These are phyloP conservation scores for Solanum chacoense DNA, from an alignment of 305 asterid species.

Conservation along the genomic window DNA sequence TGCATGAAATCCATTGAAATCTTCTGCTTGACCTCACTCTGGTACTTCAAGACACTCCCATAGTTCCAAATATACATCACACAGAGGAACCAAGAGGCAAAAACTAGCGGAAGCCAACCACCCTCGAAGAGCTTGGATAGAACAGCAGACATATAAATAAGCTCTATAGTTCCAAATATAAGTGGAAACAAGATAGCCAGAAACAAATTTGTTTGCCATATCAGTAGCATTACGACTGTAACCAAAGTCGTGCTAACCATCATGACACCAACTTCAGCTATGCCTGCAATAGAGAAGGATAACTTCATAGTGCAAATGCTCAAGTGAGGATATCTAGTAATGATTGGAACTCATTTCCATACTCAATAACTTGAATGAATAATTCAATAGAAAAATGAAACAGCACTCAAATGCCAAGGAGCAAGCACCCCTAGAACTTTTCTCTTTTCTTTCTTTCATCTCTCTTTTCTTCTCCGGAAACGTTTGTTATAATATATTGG, in stretches of 20 bases:
- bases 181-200: constrained; percentile 62
- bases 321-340: not conserved
- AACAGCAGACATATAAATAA: constrained; percentile 69
- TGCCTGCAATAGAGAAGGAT: constrained; percentile 37
- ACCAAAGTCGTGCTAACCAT: constrained; percentile 79
- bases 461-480: not conserved
- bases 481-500: not conserved
- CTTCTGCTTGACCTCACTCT: constrained; percentile 68
- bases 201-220: constrained; percentile 74
- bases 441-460: not conserved
- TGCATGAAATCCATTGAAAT: constrained; percentile 73
- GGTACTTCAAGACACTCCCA: constrained; percentile 82
- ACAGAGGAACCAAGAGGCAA: constrained; percentile 71
- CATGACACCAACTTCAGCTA: constrained; percentile 98
- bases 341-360: not conserved
- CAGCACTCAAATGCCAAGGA: not conserved
- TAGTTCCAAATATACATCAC: constrained; percentile 91
- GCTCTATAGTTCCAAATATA: constrained; percentile 62
- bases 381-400: not conserved
- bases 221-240: constrained; percentile 87
- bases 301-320: not conserved
- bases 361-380: not conserved
- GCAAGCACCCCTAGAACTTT: not conserved
- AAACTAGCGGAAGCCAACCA: constrained; percentile 94
- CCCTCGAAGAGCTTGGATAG: constrained; percentile 81